Base-by-base conservation (phyloP, 176 grass and related monocot species). In the Calamus simplicifolius region DNA sequence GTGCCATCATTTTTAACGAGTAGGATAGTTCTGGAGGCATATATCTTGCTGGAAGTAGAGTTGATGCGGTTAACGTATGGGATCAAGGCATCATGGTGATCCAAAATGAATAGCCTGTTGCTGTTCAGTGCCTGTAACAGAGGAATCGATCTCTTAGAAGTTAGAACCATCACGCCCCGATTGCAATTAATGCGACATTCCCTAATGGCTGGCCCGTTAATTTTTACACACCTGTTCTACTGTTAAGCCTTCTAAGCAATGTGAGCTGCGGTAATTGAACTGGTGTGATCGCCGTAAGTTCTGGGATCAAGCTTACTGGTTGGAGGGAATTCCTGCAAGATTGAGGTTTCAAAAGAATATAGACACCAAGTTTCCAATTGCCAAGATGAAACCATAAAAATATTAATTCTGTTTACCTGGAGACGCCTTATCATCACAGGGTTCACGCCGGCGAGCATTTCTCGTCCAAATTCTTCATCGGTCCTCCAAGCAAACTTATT, bases 381-480 rank as follows among this genome's bases (percentile, higher is more conserved):
- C 35, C 15, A 12, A 18, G 15, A 13, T 30, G 21, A 23, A 23
- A 23, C 21, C 21, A 50, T 16, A 59, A 62, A 28, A 23, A 23
- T 23, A 1, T n/a, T n/a, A n/a, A n/a, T 13, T 50, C n/a, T 23
- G 48, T 65, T 28, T 58, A 95, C 83, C 86, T 69, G 73, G 57
- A 97, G 69, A 16, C 64, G 84, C 66, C 38, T 78, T 57, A 97
- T 97, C 7, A 80, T 52, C 25, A 97, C 84, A 3, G 92, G 92
- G 66, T 97, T 97, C 28, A 97, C 84, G 6, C 92, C 92, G 26
- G 87, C 93, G 26, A 97, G 80, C 79, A 85, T 92, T 80, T 97
- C 87, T 62, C 93, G 63, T 1, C 78, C 79, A 66, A 97, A 97
- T 71, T 97, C 87, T 19, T 92, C 93, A 10, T 97, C 87, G 19